Evolutionary conservation across 2,329 filamentous ascomycete species (phyloP).

Genomic region (Fusarium mangiferae): DNA sequence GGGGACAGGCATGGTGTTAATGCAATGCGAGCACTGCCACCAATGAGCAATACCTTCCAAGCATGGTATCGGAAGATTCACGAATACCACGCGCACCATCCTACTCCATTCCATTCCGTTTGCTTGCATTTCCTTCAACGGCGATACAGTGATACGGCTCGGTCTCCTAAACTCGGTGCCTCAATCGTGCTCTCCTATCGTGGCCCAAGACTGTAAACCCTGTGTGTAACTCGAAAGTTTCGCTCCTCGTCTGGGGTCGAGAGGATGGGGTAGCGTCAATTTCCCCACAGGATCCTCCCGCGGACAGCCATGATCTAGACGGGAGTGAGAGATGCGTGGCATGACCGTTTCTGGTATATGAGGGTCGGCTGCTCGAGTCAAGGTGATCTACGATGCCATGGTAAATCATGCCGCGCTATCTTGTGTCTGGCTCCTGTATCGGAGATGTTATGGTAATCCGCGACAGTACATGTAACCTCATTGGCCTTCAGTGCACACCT

Average conservation of each 20-base stretch:
- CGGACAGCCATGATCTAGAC: slow-evolving; percentile 14
- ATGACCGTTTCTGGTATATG: slow-evolving; percentile 13
- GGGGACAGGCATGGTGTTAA: slow-evolving; percentile 24
- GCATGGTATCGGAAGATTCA: neutral
- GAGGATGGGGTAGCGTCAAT: slow-evolving; percentile 40
- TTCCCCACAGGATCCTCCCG: slow-evolving; percentile 42
- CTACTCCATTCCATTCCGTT: neutral
- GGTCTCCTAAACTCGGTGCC: slow-evolving; percentile 35
- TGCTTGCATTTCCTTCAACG: slow-evolving; percentile 1
- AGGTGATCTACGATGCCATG: slow-evolving; percentile 15
- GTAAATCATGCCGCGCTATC: slow-evolving; percentile 19
- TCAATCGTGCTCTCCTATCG: slow-evolving; percentile 31
- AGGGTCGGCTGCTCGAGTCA: slow-evolving; percentile 35
- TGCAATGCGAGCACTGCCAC: slow-evolving; percentile 17
- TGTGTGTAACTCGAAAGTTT: slow-evolving; percentile 39
- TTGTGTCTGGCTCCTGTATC: slow-evolving; percentile 19
- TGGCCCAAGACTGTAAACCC: slow-evolving; percentile 36
- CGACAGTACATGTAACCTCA: neutral
- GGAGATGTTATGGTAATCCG: slow-evolving; percentile 18
- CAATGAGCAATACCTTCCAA: slow-evolving; percentile 12
- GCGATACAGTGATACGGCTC: slow-evolving; percentile 7
- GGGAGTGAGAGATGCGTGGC: slow-evolving; percentile 7
- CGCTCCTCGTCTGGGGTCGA: slow-evolving; percentile 28
- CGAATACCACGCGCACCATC: neutral
- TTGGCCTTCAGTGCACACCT: neutral